A percentile compares a stretch with the other conserved stretches of the same genome.
Conservation (phyloP, 2,329 filamentous ascomycete genomes). For the Nigrospora osmanthi region DNA sequence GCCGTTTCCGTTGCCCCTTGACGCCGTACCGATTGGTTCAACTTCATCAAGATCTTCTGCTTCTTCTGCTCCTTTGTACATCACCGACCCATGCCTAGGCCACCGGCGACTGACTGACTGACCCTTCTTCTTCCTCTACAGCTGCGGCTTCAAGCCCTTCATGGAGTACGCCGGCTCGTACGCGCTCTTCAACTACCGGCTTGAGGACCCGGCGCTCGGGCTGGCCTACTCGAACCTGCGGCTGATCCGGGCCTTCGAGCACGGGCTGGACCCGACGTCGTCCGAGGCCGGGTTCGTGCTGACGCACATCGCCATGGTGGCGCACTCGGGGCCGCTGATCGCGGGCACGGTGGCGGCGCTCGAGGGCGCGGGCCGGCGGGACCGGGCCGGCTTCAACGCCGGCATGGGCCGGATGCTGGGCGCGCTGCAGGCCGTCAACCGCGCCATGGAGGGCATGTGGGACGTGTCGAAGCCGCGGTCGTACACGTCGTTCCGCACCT, state of each 20-base stretch:
- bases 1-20: too few species aligned
- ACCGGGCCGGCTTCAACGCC: slow-evolving; percentile 54
- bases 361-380: not conserved
- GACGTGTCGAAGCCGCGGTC: slow-evolving; percentile 72
- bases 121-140: slow-evolving; percentile 6
- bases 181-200: slow-evolving; percentile 61
- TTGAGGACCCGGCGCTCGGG: slow-evolving; percentile 46
- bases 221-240: slow-evolving; percentile 63
- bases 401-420: slow-evolving; percentile 54
- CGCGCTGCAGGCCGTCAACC: slow-evolving; percentile 64
- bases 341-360: slow-evolving; percentile 52
- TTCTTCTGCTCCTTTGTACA: too few species aligned
- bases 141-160: slow-evolving; percentile 76
- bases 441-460: slow-evolving; percentile 89
- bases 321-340: slow-evolving; percentile 72
- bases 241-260: slow-evolving; percentile 84
- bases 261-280: slow-evolving; percentile 75
- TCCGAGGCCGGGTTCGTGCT: slow-evolving; percentile 96
- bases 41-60: too few species aligned
- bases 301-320: slow-evolving; percentile 93
- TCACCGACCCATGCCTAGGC: too few species aligned
- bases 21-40: too few species aligned
- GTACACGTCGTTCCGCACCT: slow-evolving; percentile 87
- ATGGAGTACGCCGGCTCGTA: slow-evolving; percentile 76
- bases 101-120: too few species aligned